Percentiles rank a stretch among this genome's conserved stretches.
Conservation (phyloP, 148 eudicot genomes). For the Amaranthus hypochondriacus region DNA sequence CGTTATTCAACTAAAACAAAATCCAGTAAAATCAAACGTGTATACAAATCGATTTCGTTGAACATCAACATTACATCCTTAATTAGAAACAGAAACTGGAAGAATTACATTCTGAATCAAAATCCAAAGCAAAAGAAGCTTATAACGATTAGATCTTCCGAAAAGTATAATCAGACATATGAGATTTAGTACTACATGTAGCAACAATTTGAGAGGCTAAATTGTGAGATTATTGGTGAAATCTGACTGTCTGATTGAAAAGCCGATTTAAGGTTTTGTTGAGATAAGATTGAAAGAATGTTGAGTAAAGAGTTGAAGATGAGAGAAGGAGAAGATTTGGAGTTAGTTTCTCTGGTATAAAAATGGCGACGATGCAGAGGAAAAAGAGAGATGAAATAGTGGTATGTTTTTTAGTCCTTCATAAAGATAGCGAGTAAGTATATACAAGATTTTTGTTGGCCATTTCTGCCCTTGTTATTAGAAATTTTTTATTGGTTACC, state of each 20-base stretch:
- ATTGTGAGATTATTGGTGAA: background rate
- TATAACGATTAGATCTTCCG: background rate
- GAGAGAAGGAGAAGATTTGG: background rate
- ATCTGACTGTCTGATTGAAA: background rate
- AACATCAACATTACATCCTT: background rate
- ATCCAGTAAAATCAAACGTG: background rate
- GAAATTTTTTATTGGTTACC: background rate
- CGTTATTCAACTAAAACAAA: background rate
- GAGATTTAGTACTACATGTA: background rate
- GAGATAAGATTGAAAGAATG: slow-evolving; percentile 7
- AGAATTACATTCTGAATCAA: slow-evolving; percentile 17
- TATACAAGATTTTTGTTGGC: background rate
- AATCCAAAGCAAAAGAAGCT: background rate
- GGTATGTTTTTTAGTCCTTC: background rate
- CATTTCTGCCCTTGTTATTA: background rate
- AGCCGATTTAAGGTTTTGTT: background rate
- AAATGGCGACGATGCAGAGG: slow-evolving; percentile 16
- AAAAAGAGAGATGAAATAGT: background rate
- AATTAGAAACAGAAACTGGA: background rate
- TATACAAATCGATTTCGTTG: background rate
- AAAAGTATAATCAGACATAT: background rate
- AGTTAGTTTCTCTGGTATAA: background rate
- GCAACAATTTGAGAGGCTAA: background rate
- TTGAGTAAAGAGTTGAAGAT: background rate
- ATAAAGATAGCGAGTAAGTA: background rate